A percentile compares a stretch with the other conserved stretches of the same genome.
phyloP scores from a whole-genome alignment of 208 protist genomes.

The Trichomonas vaginalis region DNA sequence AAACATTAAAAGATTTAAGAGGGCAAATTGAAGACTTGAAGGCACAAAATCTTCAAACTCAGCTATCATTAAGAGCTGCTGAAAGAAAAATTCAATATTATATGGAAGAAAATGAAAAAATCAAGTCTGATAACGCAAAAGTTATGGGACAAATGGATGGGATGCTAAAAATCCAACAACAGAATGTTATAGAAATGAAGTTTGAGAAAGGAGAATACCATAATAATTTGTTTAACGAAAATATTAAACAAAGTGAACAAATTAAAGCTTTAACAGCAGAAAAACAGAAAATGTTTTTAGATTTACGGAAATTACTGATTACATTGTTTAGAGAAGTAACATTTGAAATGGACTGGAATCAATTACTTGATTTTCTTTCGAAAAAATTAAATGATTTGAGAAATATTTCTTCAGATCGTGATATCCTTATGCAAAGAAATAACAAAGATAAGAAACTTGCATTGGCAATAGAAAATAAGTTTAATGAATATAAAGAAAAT shows the following conservation, averaged over 20 bases:
- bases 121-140: background rate
- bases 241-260: background rate
- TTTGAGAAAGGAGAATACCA: background rate
- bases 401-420: background rate
- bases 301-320: background rate
- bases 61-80: background rate
- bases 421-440: background rate
- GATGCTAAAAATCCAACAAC: background rate
- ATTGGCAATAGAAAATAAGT: background rate
- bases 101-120: background rate
- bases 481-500: background rate
- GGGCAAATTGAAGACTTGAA: background rate
- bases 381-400: background rate
- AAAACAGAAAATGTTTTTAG: background rate
- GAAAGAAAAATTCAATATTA: background rate
- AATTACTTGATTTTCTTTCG: background rate
- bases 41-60: background rate
- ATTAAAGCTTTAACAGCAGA: background rate
- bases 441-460: background rate
- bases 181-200: background rate
- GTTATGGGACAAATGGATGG: background rate
- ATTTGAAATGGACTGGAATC: background rate
- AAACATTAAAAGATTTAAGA: background rate
- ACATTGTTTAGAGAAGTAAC: background rate
- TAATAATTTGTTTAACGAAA: background rate